Percentiles rank a stretch among this genome's conserved stretches.
Evolutionary conservation across 495 filamentous ascomycete species (phyloP).

Genomic region (Hypoxylon perforatum): DNA sequence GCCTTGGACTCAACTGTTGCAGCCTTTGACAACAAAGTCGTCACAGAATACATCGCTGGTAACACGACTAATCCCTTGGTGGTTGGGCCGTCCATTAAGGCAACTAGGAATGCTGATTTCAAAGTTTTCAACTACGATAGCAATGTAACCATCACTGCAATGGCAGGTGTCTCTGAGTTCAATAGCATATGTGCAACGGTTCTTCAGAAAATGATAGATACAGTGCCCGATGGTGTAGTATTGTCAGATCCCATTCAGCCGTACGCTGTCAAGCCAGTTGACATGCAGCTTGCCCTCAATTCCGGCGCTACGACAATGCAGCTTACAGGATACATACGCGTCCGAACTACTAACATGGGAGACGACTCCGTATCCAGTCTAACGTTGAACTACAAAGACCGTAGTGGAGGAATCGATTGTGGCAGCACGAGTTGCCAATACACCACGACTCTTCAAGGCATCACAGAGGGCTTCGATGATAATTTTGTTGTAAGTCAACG

Average conservation of each 20-base stretch:
- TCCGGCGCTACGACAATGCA: slow-evolving; percentile 50
- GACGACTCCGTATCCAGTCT: slow-evolving; percentile 55
- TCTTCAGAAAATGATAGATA: slow-evolving; percentile 71
- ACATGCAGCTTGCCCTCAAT: slow-evolving; percentile 58
- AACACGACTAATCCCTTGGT: slow-evolving; percentile 64
- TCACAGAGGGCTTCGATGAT: slow-evolving; percentile 67
- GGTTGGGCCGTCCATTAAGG: slow-evolving; percentile 55
- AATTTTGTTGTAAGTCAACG: slow-evolving; percentile 60
- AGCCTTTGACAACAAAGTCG: slow-evolving; percentile 65
- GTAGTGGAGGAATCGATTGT: slow-evolving; percentile 85
- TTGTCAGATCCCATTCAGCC: slow-evolving; percentile 65
- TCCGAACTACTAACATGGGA: slow-evolving; percentile 54
- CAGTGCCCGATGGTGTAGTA: slow-evolving; percentile 61
- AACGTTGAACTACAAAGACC: slow-evolving; percentile 87
- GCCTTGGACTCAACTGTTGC: slow-evolving; percentile 58
- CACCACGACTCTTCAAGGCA: slow-evolving; percentile 57
- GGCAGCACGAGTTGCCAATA: slow-evolving; percentile 56
- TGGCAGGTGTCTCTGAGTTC: slow-evolving; percentile 59
- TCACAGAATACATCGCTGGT: slow-evolving; percentile 66
- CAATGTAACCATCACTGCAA: slow-evolving; percentile 63
- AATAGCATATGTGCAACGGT: slow-evolving; percentile 59
- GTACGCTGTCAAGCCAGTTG: slow-evolving; percentile 68
- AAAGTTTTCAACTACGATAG: slow-evolving; percentile 67
- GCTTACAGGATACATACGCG: slow-evolving; percentile 55
- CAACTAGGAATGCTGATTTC: slow-evolving; percentile 63